A percentile compares a stretch with the other conserved stretches of the same genome.
Evolutionary conservation across 495 filamentous ascomycete genomes (phyloP).

Genomic region (Neurospora terricola): DNA sequence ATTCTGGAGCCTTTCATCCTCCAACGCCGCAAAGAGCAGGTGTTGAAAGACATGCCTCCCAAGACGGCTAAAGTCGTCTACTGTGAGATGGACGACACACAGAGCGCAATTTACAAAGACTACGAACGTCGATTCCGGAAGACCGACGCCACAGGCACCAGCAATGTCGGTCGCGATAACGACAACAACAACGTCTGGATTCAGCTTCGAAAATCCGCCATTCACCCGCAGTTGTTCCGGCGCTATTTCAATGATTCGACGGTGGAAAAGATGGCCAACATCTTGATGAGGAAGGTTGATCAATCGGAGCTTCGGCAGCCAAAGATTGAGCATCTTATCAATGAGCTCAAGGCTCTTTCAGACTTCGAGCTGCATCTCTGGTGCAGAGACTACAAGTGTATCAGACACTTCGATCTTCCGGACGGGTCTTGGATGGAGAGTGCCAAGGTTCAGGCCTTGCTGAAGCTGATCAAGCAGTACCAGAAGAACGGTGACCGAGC

Average conservation of each 20-base stretch:
- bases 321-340: conserved; percentile 54
- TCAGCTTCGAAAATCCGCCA: conserved; percentile 83
- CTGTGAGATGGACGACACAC: conserved; percentile 62
- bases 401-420: conserved; percentile 60
- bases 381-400: conserved; percentile 61
- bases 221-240: conserved; percentile 83
- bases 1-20: conserved; percentile 95
- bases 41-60: conserved; percentile 75
- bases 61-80: conserved; percentile 71
- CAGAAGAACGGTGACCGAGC: conserved; percentile 75
- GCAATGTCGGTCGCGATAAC: conserved; percentile 28
- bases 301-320: conserved; percentile 35
- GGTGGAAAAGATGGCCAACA: conserved; percentile 68
- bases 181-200: conserved; percentile 69
- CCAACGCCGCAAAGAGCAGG: conserved; percentile 87
- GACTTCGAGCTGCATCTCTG: conserved; percentile 79
- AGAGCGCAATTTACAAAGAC: conserved; percentile 59
- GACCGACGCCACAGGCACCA: conserved; percentile 28
- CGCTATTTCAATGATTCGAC: conserved; percentile 63
- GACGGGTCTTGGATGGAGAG: conserved; percentile 80
- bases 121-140: conserved; percentile 29
- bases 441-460: conserved; percentile 77
- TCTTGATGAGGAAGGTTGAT: conserved; percentile 49
- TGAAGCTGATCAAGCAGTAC: conserved; percentile 60
- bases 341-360: conserved; percentile 60